phyloP scores from a whole-genome alignment of 1,139 yeast species.

The Martiniozyma asiatica region DNA sequence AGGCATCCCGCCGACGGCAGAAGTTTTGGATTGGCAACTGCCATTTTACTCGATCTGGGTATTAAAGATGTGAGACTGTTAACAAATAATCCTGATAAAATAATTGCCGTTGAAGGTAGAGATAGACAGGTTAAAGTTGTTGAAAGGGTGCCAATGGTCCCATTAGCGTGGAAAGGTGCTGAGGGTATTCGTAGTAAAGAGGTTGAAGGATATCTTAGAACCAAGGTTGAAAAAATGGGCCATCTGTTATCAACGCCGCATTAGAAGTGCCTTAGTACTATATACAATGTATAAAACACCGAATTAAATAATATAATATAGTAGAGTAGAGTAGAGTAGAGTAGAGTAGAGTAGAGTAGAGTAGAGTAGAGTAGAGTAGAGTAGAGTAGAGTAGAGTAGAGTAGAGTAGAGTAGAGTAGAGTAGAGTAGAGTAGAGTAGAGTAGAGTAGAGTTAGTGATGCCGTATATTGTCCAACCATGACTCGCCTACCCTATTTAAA shows the following conservation, averaged over 20 bases:
- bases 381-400: no score
- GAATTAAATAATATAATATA: neutral
- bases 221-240: slow-evolving; percentile 96
- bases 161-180: slow-evolving; percentile 71
- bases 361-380: neutral
- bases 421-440: no score
- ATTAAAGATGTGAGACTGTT: slow-evolving; percentile 59
- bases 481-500: no score
- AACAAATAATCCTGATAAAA: slow-evolving; percentile 95
- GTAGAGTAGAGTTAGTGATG: no score
- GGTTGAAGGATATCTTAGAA: slow-evolving; percentile 82
- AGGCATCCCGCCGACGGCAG: slow-evolving; percentile 97
- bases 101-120: slow-evolving; percentile 84
- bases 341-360: neutral
- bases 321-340: neutral
- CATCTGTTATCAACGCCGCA: slow-evolving; percentile 60
- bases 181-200: slow-evolving; percentile 71
- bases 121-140: slow-evolving; percentile 57
- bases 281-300: neutral
- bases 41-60: slow-evolving; percentile 78
- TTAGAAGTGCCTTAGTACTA: no score
- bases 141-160: slow-evolving; percentile 93
- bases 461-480: no score
- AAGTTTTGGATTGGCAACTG: slow-evolving; percentile 85
- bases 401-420: no score